These are phyloP conservation scores for Eucommia ulmoides DNA, from an alignment of 257 asterid genomes.

Conservation along the genomic window DNA sequence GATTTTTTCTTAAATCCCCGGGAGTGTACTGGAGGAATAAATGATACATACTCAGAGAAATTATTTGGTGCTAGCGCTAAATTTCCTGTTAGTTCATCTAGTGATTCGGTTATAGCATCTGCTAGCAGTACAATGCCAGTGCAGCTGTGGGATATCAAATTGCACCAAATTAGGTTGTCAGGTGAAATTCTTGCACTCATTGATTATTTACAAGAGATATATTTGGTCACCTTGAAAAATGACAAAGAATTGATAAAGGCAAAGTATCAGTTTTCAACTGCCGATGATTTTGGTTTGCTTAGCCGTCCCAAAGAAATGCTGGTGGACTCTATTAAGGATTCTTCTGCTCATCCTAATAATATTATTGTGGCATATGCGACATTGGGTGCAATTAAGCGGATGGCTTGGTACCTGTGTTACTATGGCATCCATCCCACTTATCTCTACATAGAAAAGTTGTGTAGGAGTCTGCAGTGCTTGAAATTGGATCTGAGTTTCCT, in stretches of 20 bases:
- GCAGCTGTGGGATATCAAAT: constrained; percentile 34
- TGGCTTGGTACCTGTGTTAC: constrained; percentile 56
- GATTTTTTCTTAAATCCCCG: constrained; percentile 51
- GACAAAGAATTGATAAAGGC: constrained; percentile 18
- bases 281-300: constrained; percentile 23
- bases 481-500: constrained; percentile 29
- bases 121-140: constrained; percentile 24
- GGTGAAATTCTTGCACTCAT: constrained; percentile 25
- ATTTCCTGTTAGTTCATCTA: constrained; percentile 16
- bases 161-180: constrained; percentile 36
- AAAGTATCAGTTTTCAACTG: constrained; percentile 18
- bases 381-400: constrained; percentile 47
- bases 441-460: constrained; percentile 34
- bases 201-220: constrained; percentile 25
- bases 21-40: constrained; percentile 26
- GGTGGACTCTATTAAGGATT: constrained; percentile 20
- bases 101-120: constrained; percentile 20
- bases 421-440: constrained; percentile 46
- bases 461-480: constrained; percentile 25
- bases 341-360: constrained; percentile 20
- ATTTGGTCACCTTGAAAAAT: constrained; percentile 28
- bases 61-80: constrained; percentile 18
- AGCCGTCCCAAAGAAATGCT: constrained; percentile 31
- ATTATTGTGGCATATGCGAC: constrained; percentile 19
- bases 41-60: constrained; percentile 23